These are phyloP conservation scores for Suhomyces kunorum DNA, from an alignment of 1,139 yeast genomes.

Conservation along the genomic window DNA sequence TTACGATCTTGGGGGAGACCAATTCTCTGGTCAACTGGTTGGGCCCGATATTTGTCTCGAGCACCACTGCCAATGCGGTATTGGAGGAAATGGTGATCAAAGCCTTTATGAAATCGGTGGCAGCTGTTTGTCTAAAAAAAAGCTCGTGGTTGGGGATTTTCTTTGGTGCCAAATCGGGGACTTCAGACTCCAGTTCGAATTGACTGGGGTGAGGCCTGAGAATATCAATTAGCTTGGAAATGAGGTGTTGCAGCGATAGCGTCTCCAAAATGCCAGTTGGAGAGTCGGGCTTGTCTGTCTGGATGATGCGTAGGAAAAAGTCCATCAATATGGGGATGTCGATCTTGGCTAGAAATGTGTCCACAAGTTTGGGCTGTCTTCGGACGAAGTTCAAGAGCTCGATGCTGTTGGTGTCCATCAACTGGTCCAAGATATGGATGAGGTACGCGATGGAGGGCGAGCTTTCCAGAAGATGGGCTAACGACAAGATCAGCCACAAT, in stretches of 20 bases:
- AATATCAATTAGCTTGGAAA: slow-evolving; percentile 53
- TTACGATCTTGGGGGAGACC: slow-evolving; percentile 40
- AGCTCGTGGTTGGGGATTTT: slow-evolving; percentile 34
- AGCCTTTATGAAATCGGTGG: slow-evolving; percentile 93
- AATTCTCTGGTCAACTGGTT: slow-evolving; percentile 48
- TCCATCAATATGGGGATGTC: slow-evolving; percentile 61
- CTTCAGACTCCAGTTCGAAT: slow-evolving; percentile 21
- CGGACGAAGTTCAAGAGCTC: slow-evolving; percentile 56
- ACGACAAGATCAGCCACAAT: slow-evolving; percentile 44
- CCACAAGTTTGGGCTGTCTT: slow-evolving; percentile 53
- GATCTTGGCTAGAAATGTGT: slow-evolving; percentile 53
- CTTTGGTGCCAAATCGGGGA: no score
- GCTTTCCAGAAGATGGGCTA: slow-evolving; percentile 40
- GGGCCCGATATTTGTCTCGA: slow-evolving; percentile 52
- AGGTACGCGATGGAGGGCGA: slow-evolving; percentile 44
- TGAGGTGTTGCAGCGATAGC: slow-evolving; percentile 50
- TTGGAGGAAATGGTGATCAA: slow-evolving; percentile 89
- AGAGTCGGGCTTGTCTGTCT: slow-evolving; percentile 64
- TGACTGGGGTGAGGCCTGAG: slow-evolving; percentile 48
- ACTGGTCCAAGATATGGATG: slow-evolving; percentile 46
- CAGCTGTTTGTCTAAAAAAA: slow-evolving; percentile 82
- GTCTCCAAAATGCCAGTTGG: slow-evolving; percentile 64
- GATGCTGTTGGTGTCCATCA: slow-evolving; percentile 49
- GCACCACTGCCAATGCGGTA: slow-evolving; percentile 48
- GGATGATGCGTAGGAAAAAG: slow-evolving; percentile 58